Evolutionary conservation across 2,329 filamentous ascomycete species (phyloP), one percentile per base, ranked within the genome.

Genomic region (Mycosphaerelloides madeirae): DNA sequence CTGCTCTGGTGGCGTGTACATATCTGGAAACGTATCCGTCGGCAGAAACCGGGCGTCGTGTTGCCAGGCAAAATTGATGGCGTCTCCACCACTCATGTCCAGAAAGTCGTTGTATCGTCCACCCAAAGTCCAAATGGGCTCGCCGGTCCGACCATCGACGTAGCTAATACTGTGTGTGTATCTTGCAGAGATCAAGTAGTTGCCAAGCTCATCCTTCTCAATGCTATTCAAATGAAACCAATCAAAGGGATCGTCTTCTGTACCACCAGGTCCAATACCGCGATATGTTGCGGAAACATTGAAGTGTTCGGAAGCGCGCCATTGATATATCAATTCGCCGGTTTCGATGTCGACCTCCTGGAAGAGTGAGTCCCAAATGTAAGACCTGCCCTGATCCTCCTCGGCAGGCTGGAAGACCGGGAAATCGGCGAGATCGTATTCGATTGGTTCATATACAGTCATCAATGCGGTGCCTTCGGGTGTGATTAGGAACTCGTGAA

Each of bases 161-260:
- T 72, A 73, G 50, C 66, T 65, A 11, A 74, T 59, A 1, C 67
- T 62, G 46, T 69, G 68, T 6, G 64, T 63, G 46, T 72, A 65
- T 4, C 70, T 63, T 3, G 65, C 65, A 0, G 71, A 74, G 25
- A 75, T 63, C 13, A 76, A 60, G 46, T 73, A 75, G 54, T 75
- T 68, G 1, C 70, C 73, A 3, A 64, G 50, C 1, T 56, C 55
- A 48, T 74, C 69, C 50, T 76, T 76, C 46, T 70, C 68, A 31
- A 76, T 60, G 44, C 70, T 73, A 61, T 75, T 74, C 56, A 76
- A 71, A 56, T 75, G 75, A 57, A 76, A 76, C 57, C 68, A 77
- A 53, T 78, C 75, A 57, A 69, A 77, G 0, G 71, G 68, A 33
- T 69, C 67, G 18, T 65, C 61, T 25, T 66, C 61, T 44, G 70